Evolutionary conservation across 2,329 filamentous ascomycete genomes (phyloP).

Genomic region (Colletotrichum costaricense): DNA sequence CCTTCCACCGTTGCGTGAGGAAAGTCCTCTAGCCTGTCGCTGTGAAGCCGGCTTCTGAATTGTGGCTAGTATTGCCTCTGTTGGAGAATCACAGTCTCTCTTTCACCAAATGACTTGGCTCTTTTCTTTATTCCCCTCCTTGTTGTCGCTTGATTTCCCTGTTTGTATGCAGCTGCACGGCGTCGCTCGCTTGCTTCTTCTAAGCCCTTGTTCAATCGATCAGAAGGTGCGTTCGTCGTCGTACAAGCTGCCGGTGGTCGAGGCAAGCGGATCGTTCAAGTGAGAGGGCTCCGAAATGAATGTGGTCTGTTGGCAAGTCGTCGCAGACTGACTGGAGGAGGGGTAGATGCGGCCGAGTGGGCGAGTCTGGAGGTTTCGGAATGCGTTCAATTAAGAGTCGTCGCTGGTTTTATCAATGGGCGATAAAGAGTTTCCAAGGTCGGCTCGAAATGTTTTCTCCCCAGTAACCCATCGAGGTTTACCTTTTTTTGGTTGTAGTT

Average conservation of each 20-base stretch:
- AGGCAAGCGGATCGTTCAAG: neutral
- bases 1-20: neutral
- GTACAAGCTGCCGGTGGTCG: conserved; percentile 1
- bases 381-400: conserved; percentile 4
- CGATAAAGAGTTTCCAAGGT: conserved; percentile 10
- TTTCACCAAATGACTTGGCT: neutral
- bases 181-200: conserved; percentile 18
- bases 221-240: neutral
- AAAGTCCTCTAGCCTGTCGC: neutral
- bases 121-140: neutral
- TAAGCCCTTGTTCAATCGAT: neutral
- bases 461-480: conserved; percentile 20
- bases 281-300: neutral
- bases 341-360: conserved; percentile 1
- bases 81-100: neutral
- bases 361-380: conserved; percentile 7
- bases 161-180: conserved; percentile 12
- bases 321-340: conserved; percentile 11
- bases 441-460: conserved; percentile 6
- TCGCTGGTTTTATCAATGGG: conserved; percentile 22
- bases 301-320: conserved; percentile 4
- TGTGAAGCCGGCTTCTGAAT: neutral
- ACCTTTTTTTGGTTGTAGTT: neutral
- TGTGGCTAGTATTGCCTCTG: neutral
- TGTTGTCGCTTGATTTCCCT: neutral